Percentiles rank a stretch among this genome's conserved stretches.
Evolutionary conservation across 805 yeast genomes (phyloP).

Genomic region (Pichia thaimueangensis): DNA sequence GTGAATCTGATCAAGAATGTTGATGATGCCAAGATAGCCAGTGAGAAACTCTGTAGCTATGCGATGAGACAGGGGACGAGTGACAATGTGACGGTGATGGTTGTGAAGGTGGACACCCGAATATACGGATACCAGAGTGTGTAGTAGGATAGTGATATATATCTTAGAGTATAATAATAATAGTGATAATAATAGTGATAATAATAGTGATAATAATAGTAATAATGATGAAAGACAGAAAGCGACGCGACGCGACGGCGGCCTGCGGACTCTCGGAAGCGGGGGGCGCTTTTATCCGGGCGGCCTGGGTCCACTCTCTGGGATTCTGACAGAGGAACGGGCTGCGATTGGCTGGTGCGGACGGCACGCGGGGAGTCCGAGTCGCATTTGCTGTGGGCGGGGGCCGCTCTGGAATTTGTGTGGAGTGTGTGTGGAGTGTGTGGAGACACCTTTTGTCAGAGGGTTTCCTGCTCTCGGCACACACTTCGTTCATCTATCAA

Average conservation of each 20-base stretch:
- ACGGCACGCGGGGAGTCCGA: slow-evolving; percentile 7
- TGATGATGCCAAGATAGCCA: slow-evolving; percentile 57
- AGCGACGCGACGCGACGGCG: no score
- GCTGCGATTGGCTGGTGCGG: slow-evolving; percentile 5
- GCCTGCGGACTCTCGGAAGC: not conserved
- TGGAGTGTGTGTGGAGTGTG: no score
- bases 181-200: no score
- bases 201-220: no score
- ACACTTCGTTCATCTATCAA: no score
- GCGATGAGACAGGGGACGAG: slow-evolving; percentile 79
- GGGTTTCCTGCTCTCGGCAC: no score
- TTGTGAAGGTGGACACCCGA: slow-evolving; percentile 47
- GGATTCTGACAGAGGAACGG: slow-evolving; percentile 1
- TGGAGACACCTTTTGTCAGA: no score
- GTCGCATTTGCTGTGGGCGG: slow-evolving; percentile 8
- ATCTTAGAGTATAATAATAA: no score
- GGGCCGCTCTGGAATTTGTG: no score
- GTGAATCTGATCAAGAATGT: slow-evolving; percentile 58
- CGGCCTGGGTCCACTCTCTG: not conserved
- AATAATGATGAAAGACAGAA: no score
- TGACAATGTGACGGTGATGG: slow-evolving; percentile 92
- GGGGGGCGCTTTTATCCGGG: slow-evolving; percentile 2
- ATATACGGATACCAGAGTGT: slow-evolving; percentile 1
- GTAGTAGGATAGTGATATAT: no score
- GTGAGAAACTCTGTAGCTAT: slow-evolving; percentile 56